A percentile compares a stretch with the other conserved stretches of the same genome.
phyloP scores from a whole-genome alignment of 2,329 filamentous ascomycete species.

The Beauveria varroae region DNA sequence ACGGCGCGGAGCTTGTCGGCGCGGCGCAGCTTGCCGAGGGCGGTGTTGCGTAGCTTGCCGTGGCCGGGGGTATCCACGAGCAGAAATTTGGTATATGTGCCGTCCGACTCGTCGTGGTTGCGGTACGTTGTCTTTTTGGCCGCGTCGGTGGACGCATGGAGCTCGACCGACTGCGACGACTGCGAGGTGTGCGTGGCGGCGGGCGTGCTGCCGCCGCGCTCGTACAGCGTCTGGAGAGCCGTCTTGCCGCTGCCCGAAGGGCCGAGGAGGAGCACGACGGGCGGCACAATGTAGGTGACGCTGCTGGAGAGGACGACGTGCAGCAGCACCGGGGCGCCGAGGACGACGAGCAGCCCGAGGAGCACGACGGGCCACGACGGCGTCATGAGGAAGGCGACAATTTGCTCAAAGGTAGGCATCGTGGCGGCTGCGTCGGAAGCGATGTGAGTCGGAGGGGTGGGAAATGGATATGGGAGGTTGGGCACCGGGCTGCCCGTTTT shows the following conservation, averaged over 20 bases:
- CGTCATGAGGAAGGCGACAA: constrained; percentile 47
- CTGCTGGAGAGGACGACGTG: constrained; percentile 67
- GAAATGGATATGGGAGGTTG: neutral
- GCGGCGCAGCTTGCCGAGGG: constrained; percentile 43
- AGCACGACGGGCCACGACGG: constrained; percentile 57
- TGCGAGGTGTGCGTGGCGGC: constrained; percentile 49
- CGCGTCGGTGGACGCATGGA: constrained; percentile 43
- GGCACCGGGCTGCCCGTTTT: neutral
- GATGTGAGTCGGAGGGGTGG: neutral
- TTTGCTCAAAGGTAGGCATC: constrained; percentile 32
- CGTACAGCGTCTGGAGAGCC: constrained; percentile 67
- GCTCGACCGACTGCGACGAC: constrained; percentile 42
- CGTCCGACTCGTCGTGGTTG: constrained; percentile 47
- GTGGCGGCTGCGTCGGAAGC: constrained; percentile 12
- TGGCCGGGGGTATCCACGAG: constrained; percentile 90
- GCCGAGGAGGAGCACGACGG: constrained; percentile 73
- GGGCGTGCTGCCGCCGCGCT: constrained; percentile 39
- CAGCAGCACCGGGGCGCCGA: constrained; percentile 68
- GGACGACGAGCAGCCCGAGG: constrained; percentile 61
- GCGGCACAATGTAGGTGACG: constrained; percentile 56
- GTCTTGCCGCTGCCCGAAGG: constrained; percentile 85
- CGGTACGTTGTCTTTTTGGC: constrained; percentile 37
- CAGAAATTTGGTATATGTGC: constrained; percentile 60
- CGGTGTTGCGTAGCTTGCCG: constrained; percentile 76
- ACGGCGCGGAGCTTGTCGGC: constrained; percentile 57